Evolutionary conservation across 495 filamentous ascomycete species (phyloP).

Genomic region (Aspergillus cristatus): DNA sequence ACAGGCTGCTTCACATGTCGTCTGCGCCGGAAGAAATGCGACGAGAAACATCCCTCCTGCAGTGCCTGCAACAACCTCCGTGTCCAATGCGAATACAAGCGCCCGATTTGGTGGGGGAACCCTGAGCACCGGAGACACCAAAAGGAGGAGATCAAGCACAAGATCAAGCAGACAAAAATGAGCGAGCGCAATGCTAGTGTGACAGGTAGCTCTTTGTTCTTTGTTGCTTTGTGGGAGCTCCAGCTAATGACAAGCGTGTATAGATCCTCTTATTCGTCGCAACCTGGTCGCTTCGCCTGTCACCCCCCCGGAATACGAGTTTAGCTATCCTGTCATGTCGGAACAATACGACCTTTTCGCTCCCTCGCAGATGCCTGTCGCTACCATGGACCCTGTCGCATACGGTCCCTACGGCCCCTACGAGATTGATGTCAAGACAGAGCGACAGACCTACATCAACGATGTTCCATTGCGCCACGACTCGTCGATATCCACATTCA

Average conservation of each 20-base stretch:
- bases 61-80: constrained; percentile 81
- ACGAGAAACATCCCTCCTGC: constrained; percentile 82
- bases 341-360: constrained; percentile 53
- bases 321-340: constrained; percentile 51
- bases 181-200: constrained; percentile 63
- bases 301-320: constrained; percentile 62
- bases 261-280: constrained; percentile 13
- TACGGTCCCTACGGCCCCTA: constrained; percentile 56
- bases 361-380: constrained; percentile 34
- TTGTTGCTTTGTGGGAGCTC: not conserved
- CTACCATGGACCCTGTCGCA: constrained; percentile 19
- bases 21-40: constrained; percentile 93
- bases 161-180: constrained; percentile 93
- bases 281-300: constrained; percentile 47
- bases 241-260: not conserved
- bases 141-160: constrained; percentile 92
- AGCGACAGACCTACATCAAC: constrained; percentile 89
- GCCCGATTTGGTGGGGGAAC: constrained; percentile 95
- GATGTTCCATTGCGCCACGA: constrained; percentile 76
- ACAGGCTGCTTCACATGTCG: constrained; percentile 96
- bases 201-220: constrained; percentile 20
- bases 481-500: constrained; percentile 80
- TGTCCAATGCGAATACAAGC: constrained; percentile 87
- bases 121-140: constrained; percentile 72
- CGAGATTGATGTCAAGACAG: constrained; percentile 92